Conservation (phyloP, 768 basidiomycete species). For the Coprinopsis strossmayeri region DNA sequence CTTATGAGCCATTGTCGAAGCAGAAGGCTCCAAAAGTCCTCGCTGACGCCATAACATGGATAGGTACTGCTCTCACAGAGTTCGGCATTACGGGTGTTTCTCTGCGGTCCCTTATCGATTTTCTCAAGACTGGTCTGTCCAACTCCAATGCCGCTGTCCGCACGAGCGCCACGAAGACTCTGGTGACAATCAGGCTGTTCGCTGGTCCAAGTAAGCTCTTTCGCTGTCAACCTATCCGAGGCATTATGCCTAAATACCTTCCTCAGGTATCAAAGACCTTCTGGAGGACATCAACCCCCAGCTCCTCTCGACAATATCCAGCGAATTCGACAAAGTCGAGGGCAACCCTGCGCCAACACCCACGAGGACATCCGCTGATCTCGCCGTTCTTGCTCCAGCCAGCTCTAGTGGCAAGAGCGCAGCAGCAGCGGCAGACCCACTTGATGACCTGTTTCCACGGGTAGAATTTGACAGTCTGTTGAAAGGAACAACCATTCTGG, state of each 20-base stretch:
- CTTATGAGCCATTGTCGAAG: slow-evolving; percentile 88
- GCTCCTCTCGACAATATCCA: slow-evolving; percentile 80
- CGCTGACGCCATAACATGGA: slow-evolving; percentile 85
- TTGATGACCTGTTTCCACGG: slow-evolving; percentile 94
- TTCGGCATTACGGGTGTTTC: slow-evolving; percentile 89
- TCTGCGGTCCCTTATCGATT: slow-evolving; percentile 81
- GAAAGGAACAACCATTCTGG: slow-evolving; percentile 74
- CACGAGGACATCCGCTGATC: slow-evolving; percentile 68
- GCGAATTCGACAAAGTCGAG: slow-evolving; percentile 91
- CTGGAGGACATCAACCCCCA: slow-evolving; percentile 94
- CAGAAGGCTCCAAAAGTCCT: slow-evolving; percentile 97
- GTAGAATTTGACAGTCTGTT: slow-evolving; percentile 87
- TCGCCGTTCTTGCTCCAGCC: slow-evolving; percentile 43
- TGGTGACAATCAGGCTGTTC: slow-evolving; percentile 89
- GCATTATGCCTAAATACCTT: slow-evolving; percentile 2
- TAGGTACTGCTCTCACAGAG: slow-evolving; percentile 78
- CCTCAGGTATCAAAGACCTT: slow-evolving; percentile 81
- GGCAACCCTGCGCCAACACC: slow-evolving; percentile 73
- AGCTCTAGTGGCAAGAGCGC: slow-evolving; percentile 35
- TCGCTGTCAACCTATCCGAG: neutral
- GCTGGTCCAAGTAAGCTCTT: slow-evolving; percentile 69
- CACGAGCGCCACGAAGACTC: slow-evolving; percentile 85
- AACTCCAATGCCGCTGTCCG: slow-evolving; percentile 94
- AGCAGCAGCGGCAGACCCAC: slow-evolving; percentile 50
- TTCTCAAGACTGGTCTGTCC: slow-evolving; percentile 78